These are phyloP conservation scores for Amyloporia xantha DNA, from an alignment of 768 basidiomycete species.

Conservation along the genomic window DNA sequence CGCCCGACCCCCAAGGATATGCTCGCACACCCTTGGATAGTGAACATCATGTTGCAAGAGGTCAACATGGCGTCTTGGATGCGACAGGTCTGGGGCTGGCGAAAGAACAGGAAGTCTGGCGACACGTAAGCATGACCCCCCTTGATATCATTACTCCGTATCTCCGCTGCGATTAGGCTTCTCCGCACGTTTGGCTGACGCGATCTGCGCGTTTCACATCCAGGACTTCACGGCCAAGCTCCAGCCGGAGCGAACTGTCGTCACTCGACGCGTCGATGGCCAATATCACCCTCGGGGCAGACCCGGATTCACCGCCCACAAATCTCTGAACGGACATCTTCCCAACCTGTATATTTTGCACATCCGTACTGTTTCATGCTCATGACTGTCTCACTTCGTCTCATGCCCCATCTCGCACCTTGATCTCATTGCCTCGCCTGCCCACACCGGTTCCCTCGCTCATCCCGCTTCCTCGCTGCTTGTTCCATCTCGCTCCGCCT, in stretches of 20 bases:
- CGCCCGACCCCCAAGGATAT: slow-evolving; percentile 82
- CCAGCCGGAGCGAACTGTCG: slow-evolving; percentile 23
- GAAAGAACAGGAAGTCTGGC: slow-evolving; percentile 27
- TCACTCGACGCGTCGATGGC: slow-evolving; percentile 22
- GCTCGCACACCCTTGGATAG: slow-evolving; percentile 80
- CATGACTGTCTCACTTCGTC: slow-evolving; percentile 1
- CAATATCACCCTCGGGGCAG: slow-evolving; percentile 15
- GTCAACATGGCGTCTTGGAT: slow-evolving; percentile 90
- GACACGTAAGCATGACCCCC: slow-evolving; percentile 21
- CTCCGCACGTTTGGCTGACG: neutral
- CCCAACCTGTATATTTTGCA: neutral
- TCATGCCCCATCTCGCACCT: neutral
- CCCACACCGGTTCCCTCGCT: neutral
- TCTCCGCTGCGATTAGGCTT: neutral
- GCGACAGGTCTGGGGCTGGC: slow-evolving; percentile 78
- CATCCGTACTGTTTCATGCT: neutral
- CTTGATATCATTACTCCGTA: neutral
- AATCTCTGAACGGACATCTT: too few relatives aligned
- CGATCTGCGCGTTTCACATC: neutral
- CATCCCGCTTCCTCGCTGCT: neutral
- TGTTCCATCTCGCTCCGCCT: too few relatives aligned
- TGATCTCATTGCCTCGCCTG: slow-evolving; percentile 1
- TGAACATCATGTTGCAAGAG: slow-evolving; percentile 68
- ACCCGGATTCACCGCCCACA: slow-evolving; percentile 2
- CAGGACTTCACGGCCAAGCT: slow-evolving; percentile 25